Evolutionary conservation across 139 green algal genomes (phyloP).

Genomic region (Pseudopediastrum boryanum): DNA sequence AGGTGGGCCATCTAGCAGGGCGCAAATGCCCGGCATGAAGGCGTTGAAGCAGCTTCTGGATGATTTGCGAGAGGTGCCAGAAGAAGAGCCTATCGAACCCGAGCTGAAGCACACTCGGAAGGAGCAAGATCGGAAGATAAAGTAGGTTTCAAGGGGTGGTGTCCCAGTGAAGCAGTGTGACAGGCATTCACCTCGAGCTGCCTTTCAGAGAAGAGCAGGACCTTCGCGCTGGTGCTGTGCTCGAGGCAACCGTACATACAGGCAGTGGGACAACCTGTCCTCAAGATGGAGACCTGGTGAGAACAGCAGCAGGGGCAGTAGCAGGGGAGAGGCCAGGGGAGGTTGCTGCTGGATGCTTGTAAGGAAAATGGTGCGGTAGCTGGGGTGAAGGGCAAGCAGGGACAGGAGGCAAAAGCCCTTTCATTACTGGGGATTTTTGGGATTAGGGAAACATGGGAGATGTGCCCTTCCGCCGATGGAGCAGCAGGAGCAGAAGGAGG

Average conservation of each 20-base stretch:
- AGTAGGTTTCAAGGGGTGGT: slow-evolving; percentile 17
- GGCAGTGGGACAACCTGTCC: slow-evolving; percentile 48
- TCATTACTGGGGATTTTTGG: no score
- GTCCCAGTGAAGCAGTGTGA: background rate
- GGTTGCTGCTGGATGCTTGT: no score
- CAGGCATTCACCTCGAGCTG: background rate
- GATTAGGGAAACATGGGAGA: no score
- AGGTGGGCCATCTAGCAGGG: no score
- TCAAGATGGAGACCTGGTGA: slow-evolving; percentile 55
- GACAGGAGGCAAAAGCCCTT: no score
- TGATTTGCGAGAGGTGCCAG: slow-evolving; percentile 29
- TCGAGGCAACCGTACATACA: slow-evolving; percentile 42
- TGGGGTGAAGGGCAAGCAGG: no score
- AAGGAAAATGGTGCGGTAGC: no score
- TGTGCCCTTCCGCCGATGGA: no score
- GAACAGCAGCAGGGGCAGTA: background rate
- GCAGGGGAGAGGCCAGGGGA: no score
- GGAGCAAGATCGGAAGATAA: slow-evolving; percentile 52
- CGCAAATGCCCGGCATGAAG: no score
- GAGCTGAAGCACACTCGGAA: slow-evolving; percentile 51
- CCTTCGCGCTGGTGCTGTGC: slow-evolving; percentile 56
- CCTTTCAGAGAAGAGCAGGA: slow-evolving; percentile 66
- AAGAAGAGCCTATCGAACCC: slow-evolving; percentile 51
- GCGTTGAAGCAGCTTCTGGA: slow-evolving; percentile 40
- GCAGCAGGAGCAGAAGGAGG: no score